These are phyloP conservation scores for Pichia pseudocactophila DNA, from an alignment of 805 yeast genomes.

Conservation along the genomic window DNA sequence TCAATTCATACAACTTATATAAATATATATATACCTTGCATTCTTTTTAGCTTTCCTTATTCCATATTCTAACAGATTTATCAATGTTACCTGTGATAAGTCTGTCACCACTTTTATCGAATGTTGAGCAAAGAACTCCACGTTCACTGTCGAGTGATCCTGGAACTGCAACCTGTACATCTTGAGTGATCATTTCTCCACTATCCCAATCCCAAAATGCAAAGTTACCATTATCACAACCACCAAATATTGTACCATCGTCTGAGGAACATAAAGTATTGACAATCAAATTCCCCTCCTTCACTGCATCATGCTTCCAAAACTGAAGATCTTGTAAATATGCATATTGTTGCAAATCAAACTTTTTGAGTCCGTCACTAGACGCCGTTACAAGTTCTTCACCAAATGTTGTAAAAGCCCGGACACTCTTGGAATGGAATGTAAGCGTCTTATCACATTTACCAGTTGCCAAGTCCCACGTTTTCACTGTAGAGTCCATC, in stretches of 20 bases:
- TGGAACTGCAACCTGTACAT: slow-evolving; percentile 47
- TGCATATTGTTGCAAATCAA: slow-evolving; percentile 73
- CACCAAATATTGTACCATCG: slow-evolving; percentile 62
- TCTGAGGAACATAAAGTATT: slow-evolving; percentile 60
- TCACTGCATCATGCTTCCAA: slow-evolving; percentile 30
- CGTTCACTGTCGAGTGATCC: slow-evolving; percentile 63
- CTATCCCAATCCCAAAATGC: slow-evolving; percentile 70
- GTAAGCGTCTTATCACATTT: slow-evolving; percentile 64
- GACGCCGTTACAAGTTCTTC: slow-evolving; percentile 77
- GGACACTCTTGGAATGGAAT: slow-evolving; percentile 74
- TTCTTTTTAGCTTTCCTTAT: slow-evolving; percentile 23
- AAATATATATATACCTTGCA: not conserved
- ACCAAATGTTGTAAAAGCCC: slow-evolving; percentile 65
- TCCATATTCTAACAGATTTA: slow-evolving; percentile 75
- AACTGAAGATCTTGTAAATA: slow-evolving; percentile 45
- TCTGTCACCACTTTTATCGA: slow-evolving; percentile 74
- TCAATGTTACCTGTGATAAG: slow-evolving; percentile 87
- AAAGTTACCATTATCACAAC: slow-evolving; percentile 76
- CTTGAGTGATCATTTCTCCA: slow-evolving; percentile 54
- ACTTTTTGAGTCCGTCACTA: slow-evolving; percentile 72
- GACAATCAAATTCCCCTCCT: slow-evolving; percentile 37
- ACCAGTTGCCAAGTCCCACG: slow-evolving; percentile 90
- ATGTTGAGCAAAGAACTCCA: slow-evolving; percentile 61
- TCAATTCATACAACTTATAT: no score
- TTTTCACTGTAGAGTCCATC: slow-evolving; percentile 71